Evolutionary conservation across 2,329 filamentous ascomycete species (phyloP), one percentile per base, ranked within the genome.

Genomic region (Hypoxylon sp.): DNA sequence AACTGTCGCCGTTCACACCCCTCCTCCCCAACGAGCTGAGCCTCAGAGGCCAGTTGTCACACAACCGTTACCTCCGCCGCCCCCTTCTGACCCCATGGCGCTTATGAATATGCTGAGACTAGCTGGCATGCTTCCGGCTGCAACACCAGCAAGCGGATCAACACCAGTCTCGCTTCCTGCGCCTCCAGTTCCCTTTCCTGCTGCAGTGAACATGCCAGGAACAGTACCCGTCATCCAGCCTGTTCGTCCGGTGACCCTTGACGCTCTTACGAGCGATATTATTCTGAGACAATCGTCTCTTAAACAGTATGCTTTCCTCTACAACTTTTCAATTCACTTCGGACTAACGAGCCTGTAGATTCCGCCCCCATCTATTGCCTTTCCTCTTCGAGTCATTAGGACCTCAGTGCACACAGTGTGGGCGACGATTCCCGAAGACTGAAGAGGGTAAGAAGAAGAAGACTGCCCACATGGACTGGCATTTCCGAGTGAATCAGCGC

Each of bases 391-490:
- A 95, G 68, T 89, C 91, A 20, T 88, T 94, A 42, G 93, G 95
- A 0, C 92, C 94, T 66, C 92, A 95, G 63, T 99, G 96, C 79
- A 93, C 91, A 11, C 95, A 95, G 66, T 99, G 96, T 78, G 96
- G 95, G 25, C 89, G 95, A 66, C 91, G 96, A 1, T 99, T 99
- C 79, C 87, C 87, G 60, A 88, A 88, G 3, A 92, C 93, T 54
- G 89, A 90, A 11, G 90, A 92, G 71, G 95, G 95, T 11, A 92
- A 90, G 75, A 90, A 91, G 77, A 92, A 92, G 83, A 98, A 98
- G 83, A 93, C 91, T 25, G 90, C 91, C 2, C 96, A 99, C 78
- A 91, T 99, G 85, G 96, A 99, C 81, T 99, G 96, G 96, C 96
- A 99, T 81, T 99, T 99, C 82, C 91, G 92, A 63, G 95, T 95